Base-by-base conservation (phyloP, 192 early-diverging fungal genomes). In the Geosiphon pyriformis region DNA sequence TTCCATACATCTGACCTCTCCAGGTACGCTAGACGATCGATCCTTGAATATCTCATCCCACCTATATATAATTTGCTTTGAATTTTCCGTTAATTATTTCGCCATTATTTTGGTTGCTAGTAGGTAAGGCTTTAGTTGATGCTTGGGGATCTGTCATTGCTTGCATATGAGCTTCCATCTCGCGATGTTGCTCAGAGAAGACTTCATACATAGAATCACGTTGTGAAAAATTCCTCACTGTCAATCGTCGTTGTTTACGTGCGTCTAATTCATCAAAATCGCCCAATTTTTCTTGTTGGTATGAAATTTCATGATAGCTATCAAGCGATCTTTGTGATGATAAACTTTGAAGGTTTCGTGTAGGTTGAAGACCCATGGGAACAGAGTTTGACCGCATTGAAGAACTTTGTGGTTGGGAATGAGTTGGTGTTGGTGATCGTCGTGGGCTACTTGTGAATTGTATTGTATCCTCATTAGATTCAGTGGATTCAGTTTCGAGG, bases 131-230 rank as follows among this genome's bases (percentile, higher is more conserved):
- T 10, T 6, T 10, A 42, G 37, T 6, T 15, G 37, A 42, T 42
- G 15, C 15, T 10, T 42, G 6, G 15, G 7, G 37, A 6, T 42
- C 37, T 10, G 6, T 32, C 30, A 33, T 57, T 18, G 3, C 30
- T 4, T 52, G 20, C 8, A 59, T 60, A 25, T 23, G 7, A 22
- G 6, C 34, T 34, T 60, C 58, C 34, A 46, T 22, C 8, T 33
- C 30, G 10, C 31, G 17, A 12, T 64, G 62, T 35, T 64, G 25
- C 32, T 64, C 63, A 37, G 48, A 35, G 35, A 35, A 54, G 11
- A 54, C 51, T 27, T 54, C 63, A 34, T 32, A 54, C 51, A 54
- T 65, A 27, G 63, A 35, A 35, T 65, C 63, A 51, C 61, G 47
- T 22, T 49, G 6, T 7, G 30, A 50, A 31, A 34, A 64, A 49